Conservation (phyloP, 176 grass and related monocot species). For the Leersia perrieri region DNA sequence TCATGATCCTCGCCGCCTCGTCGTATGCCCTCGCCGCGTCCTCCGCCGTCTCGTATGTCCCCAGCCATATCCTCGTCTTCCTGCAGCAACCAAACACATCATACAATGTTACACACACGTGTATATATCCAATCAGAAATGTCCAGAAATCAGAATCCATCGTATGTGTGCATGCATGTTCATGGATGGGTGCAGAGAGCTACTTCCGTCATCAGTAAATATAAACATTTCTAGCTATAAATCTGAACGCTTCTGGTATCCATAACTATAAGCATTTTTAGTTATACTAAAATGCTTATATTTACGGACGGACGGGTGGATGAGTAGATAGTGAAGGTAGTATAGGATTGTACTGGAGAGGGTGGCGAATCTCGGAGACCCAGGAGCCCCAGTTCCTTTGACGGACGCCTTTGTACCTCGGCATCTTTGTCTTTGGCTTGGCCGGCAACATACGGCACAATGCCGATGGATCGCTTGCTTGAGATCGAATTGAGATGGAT, state of each 20-base stretch:
- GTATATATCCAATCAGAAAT: no score
- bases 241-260: no score
- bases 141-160: neutral
- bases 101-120: neutral
- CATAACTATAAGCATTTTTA: no score
- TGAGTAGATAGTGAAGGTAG: no score
- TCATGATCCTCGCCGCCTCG: constrained; percentile 81
- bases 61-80: constrained; percentile 97
- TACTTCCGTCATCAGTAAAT: no score
- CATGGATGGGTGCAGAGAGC: no score
- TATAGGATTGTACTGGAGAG: constrained; percentile 46
- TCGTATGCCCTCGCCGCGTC: constrained; percentile 89
- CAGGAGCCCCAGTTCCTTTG: constrained; percentile 84
- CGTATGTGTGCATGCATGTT: no score
- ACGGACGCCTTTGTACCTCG: constrained; percentile 57
- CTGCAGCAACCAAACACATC: constrained; percentile 34
- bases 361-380: constrained; percentile 82
- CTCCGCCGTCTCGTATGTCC: constrained; percentile 81
- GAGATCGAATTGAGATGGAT: no score
- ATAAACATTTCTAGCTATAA: no score
- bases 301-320: no score
- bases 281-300: no score
- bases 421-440: neutral
- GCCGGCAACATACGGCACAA: neutral
- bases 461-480: neutral